Conservation (phyloP, 169 alveolate species). For the Plasmodium knowlesi region DNA sequence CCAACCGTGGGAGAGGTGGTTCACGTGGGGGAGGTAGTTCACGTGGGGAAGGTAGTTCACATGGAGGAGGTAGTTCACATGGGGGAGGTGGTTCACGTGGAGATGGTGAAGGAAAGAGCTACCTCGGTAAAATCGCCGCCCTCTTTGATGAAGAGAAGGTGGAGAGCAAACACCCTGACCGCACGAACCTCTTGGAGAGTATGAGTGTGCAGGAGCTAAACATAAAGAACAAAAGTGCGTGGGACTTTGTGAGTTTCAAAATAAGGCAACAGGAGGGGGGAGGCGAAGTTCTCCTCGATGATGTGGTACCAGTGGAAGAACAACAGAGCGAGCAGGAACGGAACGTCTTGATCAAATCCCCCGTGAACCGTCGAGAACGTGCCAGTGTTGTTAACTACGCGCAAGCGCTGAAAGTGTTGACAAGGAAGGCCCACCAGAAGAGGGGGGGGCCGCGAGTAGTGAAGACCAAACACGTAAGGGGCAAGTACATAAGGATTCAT, state of each 20-base stretch:
- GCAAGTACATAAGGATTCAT: conserved; percentile 22
- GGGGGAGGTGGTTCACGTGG: not conserved
- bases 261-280: not conserved
- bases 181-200: not conserved
- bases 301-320: not conserved
- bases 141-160: not conserved
- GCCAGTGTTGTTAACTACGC: not conserved
- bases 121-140: not conserved
- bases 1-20: no score
- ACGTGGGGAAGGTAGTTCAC: no score
- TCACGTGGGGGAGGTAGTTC: no score
- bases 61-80: no score
- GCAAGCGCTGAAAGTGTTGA: not conserved
- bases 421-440: not conserved
- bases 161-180: not conserved
- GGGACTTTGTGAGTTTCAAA: conserved; percentile 48
- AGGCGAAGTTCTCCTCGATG: not conserved
- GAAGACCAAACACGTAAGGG: conserved; percentile 25
- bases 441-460: not conserved
- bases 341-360: not conserved
- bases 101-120: not conserved
- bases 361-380: not conserved
- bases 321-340: not conserved
- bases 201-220: conserved; percentile 51
- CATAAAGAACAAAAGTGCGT: conserved; percentile 35